These are phyloP conservation scores for Cardamine resedifolia DNA, from an alignment of 345 rosid genomes.

Conservation along the genomic window DNA sequence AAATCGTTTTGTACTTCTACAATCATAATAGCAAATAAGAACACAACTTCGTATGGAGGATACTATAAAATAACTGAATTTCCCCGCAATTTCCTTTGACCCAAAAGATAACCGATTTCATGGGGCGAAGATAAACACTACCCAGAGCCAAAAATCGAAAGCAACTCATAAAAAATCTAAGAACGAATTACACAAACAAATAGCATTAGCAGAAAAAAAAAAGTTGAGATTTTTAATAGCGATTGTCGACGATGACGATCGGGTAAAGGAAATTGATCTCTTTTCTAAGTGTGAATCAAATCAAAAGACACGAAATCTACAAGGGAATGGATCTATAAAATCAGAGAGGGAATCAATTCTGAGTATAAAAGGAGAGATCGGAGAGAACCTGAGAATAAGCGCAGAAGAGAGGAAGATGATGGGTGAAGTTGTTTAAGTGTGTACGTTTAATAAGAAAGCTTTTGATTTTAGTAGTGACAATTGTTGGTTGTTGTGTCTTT, in stretches of 20 bases:
- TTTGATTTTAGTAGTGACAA: conserved; percentile 1
- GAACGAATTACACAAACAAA: neutral
- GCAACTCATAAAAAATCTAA: neutral
- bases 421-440: conserved; percentile 2
- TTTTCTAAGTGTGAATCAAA: neutral
- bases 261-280: neutral
- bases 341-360: neutral
- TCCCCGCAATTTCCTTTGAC: neutral
- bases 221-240: neutral
- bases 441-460: conserved; percentile 22
- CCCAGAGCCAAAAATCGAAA: conserved; percentile 11
- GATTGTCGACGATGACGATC: conserved; percentile 11
- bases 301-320: conserved; percentile 4
- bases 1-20: neutral
- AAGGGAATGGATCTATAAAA: conserved; percentile 23
- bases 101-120: neutral
- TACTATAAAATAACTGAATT: neutral
- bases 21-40: neutral
- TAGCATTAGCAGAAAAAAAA: neutral
- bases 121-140: neutral
- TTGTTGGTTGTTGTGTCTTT: conserved; percentile 14
- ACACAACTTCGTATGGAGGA: neutral
- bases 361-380: conserved; percentile 9
- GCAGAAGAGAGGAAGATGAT: neutral
- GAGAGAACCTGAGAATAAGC: conserved; percentile 25